phyloP scores from a whole-genome alignment of 441 rosid species.

The Iberis amara region DNA sequence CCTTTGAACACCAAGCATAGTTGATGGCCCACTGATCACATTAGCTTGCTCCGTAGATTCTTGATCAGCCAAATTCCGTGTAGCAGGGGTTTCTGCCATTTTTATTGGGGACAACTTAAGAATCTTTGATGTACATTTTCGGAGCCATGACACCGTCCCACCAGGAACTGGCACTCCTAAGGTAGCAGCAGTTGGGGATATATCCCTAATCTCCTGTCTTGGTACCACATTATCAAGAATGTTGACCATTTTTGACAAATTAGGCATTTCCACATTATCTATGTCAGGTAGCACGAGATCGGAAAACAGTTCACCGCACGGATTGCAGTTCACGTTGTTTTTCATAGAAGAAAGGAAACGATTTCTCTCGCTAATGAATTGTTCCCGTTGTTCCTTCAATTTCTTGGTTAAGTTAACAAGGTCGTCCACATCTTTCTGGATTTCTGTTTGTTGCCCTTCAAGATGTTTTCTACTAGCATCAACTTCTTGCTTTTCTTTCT shows the following conservation, averaged over 20 bases:
- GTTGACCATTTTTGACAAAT: conserved; percentile 37
- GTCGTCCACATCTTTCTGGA: conserved; percentile 72
- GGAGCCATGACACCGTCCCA: conserved; percentile 70
- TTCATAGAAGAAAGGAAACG: conserved; percentile 76
- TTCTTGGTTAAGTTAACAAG: conserved; percentile 70
- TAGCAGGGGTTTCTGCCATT: conserved; percentile 36
- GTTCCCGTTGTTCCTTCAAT: conserved; percentile 75
- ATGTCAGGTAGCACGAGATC: conserved; percentile 73
- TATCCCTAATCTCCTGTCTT: conserved; percentile 26
- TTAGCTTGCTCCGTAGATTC: conserved; percentile 33
- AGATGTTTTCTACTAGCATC: conserved; percentile 62
- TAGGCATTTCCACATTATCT: conserved; percentile 44
- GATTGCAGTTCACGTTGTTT: conserved; percentile 59
- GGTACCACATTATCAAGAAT: conserved; percentile 31
- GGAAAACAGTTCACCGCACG: conserved; percentile 60
- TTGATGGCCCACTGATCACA: conserved; percentile 37
- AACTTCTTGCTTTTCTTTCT: conserved; percentile 63
- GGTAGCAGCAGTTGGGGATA: conserved; percentile 30
- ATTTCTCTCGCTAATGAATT: conserved; percentile 69
- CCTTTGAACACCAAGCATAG: conserved; percentile 47
- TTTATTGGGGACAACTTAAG: conserved; percentile 69
- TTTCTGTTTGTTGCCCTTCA: conserved; percentile 74
- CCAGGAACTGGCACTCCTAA: conserved; percentile 47
- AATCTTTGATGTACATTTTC: conserved; percentile 79
- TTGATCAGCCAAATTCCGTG: conserved; percentile 32